Evolutionary conservation across 176 grass and related monocot genomes (phyloP), one percentile per base, ranked within the genome.

Genomic region (Lolium perenne): DNA sequence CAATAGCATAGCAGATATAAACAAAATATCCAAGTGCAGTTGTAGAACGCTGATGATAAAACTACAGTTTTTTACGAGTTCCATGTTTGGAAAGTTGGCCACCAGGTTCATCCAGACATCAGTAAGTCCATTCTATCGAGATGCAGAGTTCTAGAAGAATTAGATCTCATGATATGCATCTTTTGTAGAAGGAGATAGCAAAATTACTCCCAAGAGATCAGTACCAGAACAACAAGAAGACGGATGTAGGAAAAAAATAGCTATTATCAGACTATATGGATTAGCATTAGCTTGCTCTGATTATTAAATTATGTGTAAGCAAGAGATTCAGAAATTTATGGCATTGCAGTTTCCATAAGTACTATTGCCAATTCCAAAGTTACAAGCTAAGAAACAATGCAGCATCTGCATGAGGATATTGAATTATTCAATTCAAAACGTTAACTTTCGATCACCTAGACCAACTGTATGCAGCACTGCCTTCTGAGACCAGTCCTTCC

Each of bases 41-140:
- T 88, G 95, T 98, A 80, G 93, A 87, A 93, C 95, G 95, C 25
- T 98, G 89, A 77, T 98, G 93, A 85, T 94, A 95, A 82, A 92
- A 95, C 64, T 95, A 92, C 10, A 98, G 89, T 72, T 92, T 98
- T 74, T 89, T 87, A 51, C 92, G 91, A 60, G 92, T 97, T 90
- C 95, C 95, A 88, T 97, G 87, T 81, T 92, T 95, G 11, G 75
- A 84, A 38, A 94, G 84, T 86, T 98, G 91, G 72, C 48, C 86
- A 41, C 92, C 86, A 65, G 94, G 93, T 94, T 94, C 91, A 94
- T 94, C 90, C 74, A 88, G 93, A 86, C 88, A 98, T 89, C 93
- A 92, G 73, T 25, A 8, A 79, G 32, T 48, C 23, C 64, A 71
- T 6, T 81, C 61, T 22, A 85, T 25, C 79, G 20, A 91, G 60